Percentiles rank a stretch among this genome's conserved stretches.
These are phyloP conservation scores for Phytophthora agathidicida DNA, from an alignment of 352 stramenopile genomes.

Conservation along the genomic window DNA sequence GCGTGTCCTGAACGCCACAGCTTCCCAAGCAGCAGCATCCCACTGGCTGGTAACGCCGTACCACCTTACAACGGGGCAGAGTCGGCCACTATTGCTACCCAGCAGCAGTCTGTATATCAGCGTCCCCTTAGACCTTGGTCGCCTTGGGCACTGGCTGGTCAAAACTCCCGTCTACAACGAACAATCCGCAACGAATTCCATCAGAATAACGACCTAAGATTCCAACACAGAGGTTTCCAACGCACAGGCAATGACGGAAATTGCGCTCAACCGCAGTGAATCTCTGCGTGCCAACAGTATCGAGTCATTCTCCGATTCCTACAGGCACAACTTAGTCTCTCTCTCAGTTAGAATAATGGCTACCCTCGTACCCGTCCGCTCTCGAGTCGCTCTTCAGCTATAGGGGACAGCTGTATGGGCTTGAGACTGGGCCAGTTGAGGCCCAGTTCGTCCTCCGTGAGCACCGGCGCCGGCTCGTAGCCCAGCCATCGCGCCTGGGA, in stretches of 20 bases:
- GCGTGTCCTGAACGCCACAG: neutral
- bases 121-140: conserved; percentile 22
- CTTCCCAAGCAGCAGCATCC: neutral
- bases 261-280: conserved; percentile 37
- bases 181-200: conserved; percentile 7
- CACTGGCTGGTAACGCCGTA: too few relatives aligned
- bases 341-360: too few relatives aligned
- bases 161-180: conserved; percentile 44
- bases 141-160: conserved; percentile 35
- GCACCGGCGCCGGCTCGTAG: conserved; percentile 45
- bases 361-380: conserved; percentile 53
- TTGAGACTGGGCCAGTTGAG: conserved; percentile 61
- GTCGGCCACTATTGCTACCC: too few relatives aligned
- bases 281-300: conserved; percentile 47
- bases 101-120: too few relatives aligned
- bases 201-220: too few relatives aligned
- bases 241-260: conserved; percentile 57
- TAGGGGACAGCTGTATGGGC: conserved; percentile 69
- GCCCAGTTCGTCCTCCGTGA: conserved; percentile 35
- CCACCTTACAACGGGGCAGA: too few relatives aligned
- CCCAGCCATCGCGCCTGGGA: conserved; percentile 73
- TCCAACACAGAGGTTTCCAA: conserved; percentile 3
- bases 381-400: conserved; percentile 64
- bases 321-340: conserved; percentile 11
- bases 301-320: conserved; percentile 59